These are phyloP conservation scores for Microbotryum silenes-acaulis DNA, from an alignment of 1,284 basidiomycete genomes.

Conservation along the genomic window DNA sequence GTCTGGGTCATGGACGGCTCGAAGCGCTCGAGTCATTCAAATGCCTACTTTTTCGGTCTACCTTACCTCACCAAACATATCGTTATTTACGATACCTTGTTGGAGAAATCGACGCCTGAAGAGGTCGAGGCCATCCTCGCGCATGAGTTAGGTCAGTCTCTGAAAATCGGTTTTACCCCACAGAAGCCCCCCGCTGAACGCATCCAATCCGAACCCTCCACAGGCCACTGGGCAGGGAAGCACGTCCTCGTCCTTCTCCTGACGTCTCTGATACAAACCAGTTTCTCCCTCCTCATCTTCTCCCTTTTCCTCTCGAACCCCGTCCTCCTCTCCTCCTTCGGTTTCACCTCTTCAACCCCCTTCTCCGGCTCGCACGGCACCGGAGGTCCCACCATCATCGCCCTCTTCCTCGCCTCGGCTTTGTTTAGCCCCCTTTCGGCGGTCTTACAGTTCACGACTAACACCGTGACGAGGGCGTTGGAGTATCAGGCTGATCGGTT, in stretches of 20 bases:
- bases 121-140: constrained; percentile 76
- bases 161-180: no score
- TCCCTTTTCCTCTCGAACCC: constrained; percentile 84
- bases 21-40: constrained; percentile 62
- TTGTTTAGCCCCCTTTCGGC: constrained; percentile 75
- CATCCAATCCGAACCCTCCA: constrained; percentile 48
- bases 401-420: constrained; percentile 81
- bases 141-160: constrained; percentile 17
- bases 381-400: constrained; percentile 68
- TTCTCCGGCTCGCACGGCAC: background rate
- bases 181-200: background rate
- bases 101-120: constrained; percentile 76
- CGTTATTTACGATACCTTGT: constrained; percentile 93
- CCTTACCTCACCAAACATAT: constrained; percentile 81
- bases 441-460: constrained; percentile 65
- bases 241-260: constrained; percentile 83
- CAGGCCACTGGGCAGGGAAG: constrained; percentile 84
- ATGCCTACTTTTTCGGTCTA: constrained; percentile 66
- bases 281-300: constrained; percentile 78
- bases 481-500: constrained; percentile 86
- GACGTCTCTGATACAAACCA: constrained; percentile 77
- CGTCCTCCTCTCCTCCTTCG: constrained; percentile 75
- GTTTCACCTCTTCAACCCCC: constrained; percentile 54
- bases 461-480: constrained; percentile 69
- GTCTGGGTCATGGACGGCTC: constrained; percentile 96